Conservation (phyloP, 1,284 basidiomycete species). For the Uromyces viciae-fabae region DNA sequence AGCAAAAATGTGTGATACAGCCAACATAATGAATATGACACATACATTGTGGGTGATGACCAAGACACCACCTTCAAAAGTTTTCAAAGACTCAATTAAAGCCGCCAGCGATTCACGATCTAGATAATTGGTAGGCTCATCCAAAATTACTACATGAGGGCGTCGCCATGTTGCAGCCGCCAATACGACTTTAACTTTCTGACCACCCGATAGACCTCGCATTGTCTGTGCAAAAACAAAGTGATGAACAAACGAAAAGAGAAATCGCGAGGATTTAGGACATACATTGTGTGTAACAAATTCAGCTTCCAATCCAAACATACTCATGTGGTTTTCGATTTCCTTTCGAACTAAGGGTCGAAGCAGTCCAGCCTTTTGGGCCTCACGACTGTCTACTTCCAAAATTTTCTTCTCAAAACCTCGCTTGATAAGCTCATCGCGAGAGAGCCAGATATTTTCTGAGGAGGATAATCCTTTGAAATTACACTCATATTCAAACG, state of each 20-base stretch:
- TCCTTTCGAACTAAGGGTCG: slow-evolving; percentile 94
- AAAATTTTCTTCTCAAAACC: slow-evolving; percentile 88
- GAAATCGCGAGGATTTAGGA: slow-evolving; percentile 22
- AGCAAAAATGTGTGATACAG: background rate
- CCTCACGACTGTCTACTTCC: slow-evolving; percentile 94
- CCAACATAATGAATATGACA: background rate
- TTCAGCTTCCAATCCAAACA: slow-evolving; percentile 93
- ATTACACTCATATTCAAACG: slow-evolving; percentile 83
- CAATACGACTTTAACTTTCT: slow-evolving; percentile 99
- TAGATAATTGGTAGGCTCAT: slow-evolving; percentile 88
- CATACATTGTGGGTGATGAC: slow-evolving; percentile 80
- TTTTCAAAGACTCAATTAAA: slow-evolving; percentile 90
- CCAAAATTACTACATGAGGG: slow-evolving; percentile 93
- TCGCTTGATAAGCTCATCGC: slow-evolving; percentile 93
- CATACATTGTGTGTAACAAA: slow-evolving; percentile 78
- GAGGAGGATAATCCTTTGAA: slow-evolving; percentile 88
- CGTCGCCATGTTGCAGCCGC: slow-evolving; percentile 97
- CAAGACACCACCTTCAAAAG: slow-evolving; percentile 93
- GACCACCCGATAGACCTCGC: slow-evolving; percentile 96
- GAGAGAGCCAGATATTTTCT: slow-evolving; percentile 92
- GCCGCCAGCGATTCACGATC: slow-evolving; percentile 96
- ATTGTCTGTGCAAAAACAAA: slow-evolving; percentile 57
- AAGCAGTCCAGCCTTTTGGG: slow-evolving; percentile 89
- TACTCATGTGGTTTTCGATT: slow-evolving; percentile 95
- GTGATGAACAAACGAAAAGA: background rate